Conservation (phyloP, 805 yeast species). For the Lipomyces sp. region DNA sequence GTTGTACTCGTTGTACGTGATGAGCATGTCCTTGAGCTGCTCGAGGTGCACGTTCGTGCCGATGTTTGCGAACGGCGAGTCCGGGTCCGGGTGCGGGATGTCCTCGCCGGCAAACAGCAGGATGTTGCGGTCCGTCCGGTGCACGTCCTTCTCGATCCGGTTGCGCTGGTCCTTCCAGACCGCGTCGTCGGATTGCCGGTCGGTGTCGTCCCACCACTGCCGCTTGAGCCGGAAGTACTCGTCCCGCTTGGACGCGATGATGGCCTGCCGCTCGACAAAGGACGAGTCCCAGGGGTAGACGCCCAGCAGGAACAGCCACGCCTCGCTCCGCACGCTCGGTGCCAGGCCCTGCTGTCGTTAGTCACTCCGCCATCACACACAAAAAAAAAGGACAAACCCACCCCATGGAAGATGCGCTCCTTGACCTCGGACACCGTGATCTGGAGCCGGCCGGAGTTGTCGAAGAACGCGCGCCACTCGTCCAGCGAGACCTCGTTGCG, state of each 20-base stretch:
- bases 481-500: conserved; percentile 59
- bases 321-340: conserved; percentile 60
- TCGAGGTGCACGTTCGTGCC: conserved; percentile 76
- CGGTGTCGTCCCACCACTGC: conserved; percentile 65
- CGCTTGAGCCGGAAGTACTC: conserved; percentile 62
- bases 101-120: conserved; percentile 56
- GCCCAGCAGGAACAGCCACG: conserved; percentile 81
- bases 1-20: conserved; percentile 84
- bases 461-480: conserved; percentile 87
- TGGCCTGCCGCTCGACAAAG: conserved; percentile 58
- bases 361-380: background rate
- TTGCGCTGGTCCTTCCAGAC: conserved; percentile 88
- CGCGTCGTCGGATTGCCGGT: conserved; percentile 52
- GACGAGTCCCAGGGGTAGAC: conserved; percentile 90
- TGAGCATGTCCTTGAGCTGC: conserved; percentile 67
- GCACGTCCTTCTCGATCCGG: conserved; percentile 90
- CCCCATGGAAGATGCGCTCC: conserved; percentile 81
- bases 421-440: conserved; percentile 77
- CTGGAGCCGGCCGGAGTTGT: conserved; percentile 63
- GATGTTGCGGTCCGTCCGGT: conserved; percentile 80
- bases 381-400: conserved; percentile 2
- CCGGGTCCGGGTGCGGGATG: conserved; percentile 43
- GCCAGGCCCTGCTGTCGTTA: conserved; percentile 52
- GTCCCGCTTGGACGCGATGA: conserved; percentile 53
- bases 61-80: conserved; percentile 55